Conservation (phyloP, 768 basidiomycete genomes). For the Piloderma croceum region DNA sequence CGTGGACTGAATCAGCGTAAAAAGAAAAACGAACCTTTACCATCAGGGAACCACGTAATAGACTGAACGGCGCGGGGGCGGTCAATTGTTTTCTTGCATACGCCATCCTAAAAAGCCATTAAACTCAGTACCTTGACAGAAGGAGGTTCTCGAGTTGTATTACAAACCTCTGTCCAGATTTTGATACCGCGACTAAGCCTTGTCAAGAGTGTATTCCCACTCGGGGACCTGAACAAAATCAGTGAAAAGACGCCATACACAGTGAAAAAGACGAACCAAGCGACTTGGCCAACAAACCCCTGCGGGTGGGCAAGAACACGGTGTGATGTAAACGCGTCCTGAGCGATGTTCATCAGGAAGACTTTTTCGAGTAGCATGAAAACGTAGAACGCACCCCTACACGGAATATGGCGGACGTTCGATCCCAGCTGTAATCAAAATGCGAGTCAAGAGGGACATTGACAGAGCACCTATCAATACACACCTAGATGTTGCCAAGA, state of each 20-base stretch:
- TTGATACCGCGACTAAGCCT: conserved; percentile 62
- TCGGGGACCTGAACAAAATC: conserved; percentile 46
- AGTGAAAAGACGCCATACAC: background rate
- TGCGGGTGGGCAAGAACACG: conserved; percentile 60
- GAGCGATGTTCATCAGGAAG: conserved; percentile 6
- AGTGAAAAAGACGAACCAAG: conserved; percentile 42
- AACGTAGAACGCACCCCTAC: conserved; percentile 42
- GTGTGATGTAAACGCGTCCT: conserved; percentile 58
- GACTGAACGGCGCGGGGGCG: conserved; percentile 52
- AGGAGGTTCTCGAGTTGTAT: no score
- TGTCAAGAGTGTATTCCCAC: conserved; percentile 55
- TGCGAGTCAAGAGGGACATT: background rate
- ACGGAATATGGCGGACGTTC: conserved; percentile 61
- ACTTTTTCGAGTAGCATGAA: background rate
- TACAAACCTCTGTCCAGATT: conserved; percentile 63
- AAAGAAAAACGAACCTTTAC: conserved; percentile 39
- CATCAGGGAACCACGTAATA: conserved; percentile 62
- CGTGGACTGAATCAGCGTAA: background rate
- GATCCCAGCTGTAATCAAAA: conserved; percentile 54
- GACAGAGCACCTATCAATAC: conserved; percentile 5
- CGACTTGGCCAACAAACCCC: conserved; percentile 74
- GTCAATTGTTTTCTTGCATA: conserved; percentile 61
- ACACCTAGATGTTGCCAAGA: conserved; percentile 67
- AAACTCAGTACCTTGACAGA: no score
- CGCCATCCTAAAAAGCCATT: conserved; percentile 63